phyloP scores from a whole-genome alignment of 805 yeast genomes.

The Metschnikowia cerradonensis region DNA sequence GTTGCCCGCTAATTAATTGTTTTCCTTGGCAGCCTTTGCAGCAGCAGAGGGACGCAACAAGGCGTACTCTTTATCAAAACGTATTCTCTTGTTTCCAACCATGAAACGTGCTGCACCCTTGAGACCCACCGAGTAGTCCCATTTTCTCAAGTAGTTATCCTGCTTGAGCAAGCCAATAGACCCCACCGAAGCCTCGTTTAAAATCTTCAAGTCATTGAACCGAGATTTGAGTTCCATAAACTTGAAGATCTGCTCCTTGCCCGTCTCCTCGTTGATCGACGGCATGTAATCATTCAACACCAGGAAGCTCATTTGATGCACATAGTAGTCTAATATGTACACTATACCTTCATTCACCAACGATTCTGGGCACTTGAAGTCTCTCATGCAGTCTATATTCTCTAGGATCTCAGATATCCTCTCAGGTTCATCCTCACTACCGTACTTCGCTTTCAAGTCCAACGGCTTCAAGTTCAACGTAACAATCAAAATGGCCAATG shows the following conservation, averaged over 20 bases:
- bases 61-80: conserved; percentile 39
- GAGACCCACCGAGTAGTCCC: conserved; percentile 37
- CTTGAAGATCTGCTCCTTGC: conserved; percentile 46
- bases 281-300: conserved; percentile 45
- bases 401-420: conserved; percentile 26
- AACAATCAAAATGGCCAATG: conserved; percentile 62
- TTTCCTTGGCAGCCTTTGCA: not conserved
- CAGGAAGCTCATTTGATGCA: conserved; percentile 51
- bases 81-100: conserved; percentile 44
- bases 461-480: conserved; percentile 48
- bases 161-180: conserved; percentile 27
- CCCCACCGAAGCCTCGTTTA: conserved; percentile 28
- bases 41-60: conserved; percentile 12
- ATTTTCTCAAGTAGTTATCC: conserved; percentile 47
- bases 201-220: conserved; percentile 36
- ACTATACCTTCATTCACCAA: conserved; percentile 50
- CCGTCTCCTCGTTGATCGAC: conserved; percentile 27
- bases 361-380: conserved; percentile 40
- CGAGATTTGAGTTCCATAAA: conserved; percentile 42
- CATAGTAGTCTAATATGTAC: conserved; percentile 57
- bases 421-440: conserved; percentile 11
- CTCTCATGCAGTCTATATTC: conserved; percentile 29
- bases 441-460: conserved; percentile 24
- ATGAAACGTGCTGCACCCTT: conserved; percentile 50
- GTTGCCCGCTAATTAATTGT: not conserved